Percentiles rank a stretch among this genome's conserved stretches.
phyloP scores from a whole-genome alignment of 78 protist species.

The Dictyostelium firmibasis region DNA sequence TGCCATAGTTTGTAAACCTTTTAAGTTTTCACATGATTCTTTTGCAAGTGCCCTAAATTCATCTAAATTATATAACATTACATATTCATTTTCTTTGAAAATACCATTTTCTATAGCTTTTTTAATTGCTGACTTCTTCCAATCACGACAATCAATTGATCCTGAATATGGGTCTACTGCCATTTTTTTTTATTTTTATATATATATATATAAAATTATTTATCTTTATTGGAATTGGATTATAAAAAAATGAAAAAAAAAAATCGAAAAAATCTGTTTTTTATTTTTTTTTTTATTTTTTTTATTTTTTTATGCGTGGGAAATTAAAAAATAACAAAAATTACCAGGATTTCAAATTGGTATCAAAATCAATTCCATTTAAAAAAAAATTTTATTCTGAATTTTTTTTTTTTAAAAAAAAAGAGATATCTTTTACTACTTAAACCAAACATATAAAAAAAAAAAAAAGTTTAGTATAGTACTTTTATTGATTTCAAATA shows the following conservation, averaged over 20 bases:
- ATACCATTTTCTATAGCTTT: conserved; percentile 12
- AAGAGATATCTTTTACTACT: too few relatives aligned
- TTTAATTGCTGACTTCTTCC: conserved; percentile 46
- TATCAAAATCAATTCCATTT: background rate
- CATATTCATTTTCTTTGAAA: conserved; percentile 12
- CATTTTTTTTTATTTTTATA: background rate
- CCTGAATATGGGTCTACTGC: background rate
- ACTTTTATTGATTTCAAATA: too few relatives aligned
- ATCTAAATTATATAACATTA: conserved; percentile 37
- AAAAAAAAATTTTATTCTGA: too few relatives aligned
- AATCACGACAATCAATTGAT: conserved; percentile 34
- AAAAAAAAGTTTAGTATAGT: too few relatives aligned
- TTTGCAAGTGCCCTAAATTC: conserved; percentile 35
- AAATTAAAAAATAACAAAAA: background rate
- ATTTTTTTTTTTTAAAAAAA: too few relatives aligned
- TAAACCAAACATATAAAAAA: too few relatives aligned
- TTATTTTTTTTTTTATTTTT: too few relatives aligned
- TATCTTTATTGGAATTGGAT: background rate
- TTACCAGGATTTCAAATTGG: background rate
- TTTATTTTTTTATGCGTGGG: background rate
- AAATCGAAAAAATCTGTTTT: background rate
- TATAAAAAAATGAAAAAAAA: too few relatives aligned
- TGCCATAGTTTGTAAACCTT: conserved; percentile 73
- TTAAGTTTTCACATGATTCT: conserved; percentile 28
- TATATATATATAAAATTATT: too few relatives aligned